Evolutionary conservation across 768 basidiomycete genomes (phyloP), one percentile per base, ranked within the genome.

Genomic region (Galerina marginata): DNA sequence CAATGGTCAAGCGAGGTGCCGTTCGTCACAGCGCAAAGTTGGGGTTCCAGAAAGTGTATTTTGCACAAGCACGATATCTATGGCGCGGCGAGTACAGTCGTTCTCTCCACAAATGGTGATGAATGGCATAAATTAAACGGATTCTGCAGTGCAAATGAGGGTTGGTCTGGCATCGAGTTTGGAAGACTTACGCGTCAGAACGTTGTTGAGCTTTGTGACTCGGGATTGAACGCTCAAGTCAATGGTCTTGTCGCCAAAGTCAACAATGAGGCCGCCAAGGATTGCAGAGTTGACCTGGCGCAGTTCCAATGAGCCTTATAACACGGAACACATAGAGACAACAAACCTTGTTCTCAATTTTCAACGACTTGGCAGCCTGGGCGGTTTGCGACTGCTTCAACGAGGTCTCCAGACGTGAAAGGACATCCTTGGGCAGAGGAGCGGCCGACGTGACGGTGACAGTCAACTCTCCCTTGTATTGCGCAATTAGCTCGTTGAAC

Each of bases 231-330:
- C 95, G 67, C 93, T 96, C 60, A 99, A 85, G 79, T 99, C 97
- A 69, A 99, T 91, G 54, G 94, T 95, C 83, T 96, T 96, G 82
- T 98, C 97, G 64, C 95, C 96, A 71, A 99, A 95, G 79, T 99
- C 97, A 50, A 99, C 90, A 61, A 98, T 83, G 60, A 99, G 75
- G 52, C 97, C 97, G 59, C 96, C 97, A 63, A 99, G 78, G 58
- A 98, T 81, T n/a, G 86, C 79, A 45, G 95, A 88, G 81, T 98
- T 95, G 71, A 98, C 91, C 95, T 96, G 61, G 29, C 12, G 15
- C 4, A 9, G 37, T 33, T 29, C 42, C 36, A 20, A 59, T 50
- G n/a, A 59, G 3, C 3, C 15, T 14, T 14, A 38, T 25, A 42
- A 29, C 14, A 51, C 9, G 25, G 53, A 42, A 42, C 9, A 60